These are phyloP conservation scores for Acacia confusa DNA, from an alignment of 306 rosid species.

Conservation along the genomic window DNA sequence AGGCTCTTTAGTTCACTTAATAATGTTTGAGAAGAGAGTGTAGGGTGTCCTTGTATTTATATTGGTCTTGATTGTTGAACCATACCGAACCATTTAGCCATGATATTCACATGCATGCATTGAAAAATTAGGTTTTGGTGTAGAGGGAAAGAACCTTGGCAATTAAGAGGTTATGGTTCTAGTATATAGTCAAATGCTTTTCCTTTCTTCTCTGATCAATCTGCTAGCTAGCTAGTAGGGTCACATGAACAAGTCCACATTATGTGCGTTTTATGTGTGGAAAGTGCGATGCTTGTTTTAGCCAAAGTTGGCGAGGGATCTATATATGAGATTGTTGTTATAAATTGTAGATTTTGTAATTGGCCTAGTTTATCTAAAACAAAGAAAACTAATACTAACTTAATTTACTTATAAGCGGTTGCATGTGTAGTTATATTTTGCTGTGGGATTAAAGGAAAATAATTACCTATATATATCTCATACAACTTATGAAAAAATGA, in stretches of 20 bases:
- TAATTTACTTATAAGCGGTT: no score
- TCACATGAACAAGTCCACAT: not conserved
- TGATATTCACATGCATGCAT: not conserved
- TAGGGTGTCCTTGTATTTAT: conserved; percentile 22
- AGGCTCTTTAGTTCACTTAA: not conserved
- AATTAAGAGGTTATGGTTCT: not conserved
- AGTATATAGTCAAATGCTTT: not conserved
- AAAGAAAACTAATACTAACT: not conserved
- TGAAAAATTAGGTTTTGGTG: not conserved
- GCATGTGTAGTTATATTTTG: no score
- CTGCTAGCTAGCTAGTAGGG: not conserved
- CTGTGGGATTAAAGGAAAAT: no score
- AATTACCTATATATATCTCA: not conserved
- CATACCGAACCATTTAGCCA: not conserved
- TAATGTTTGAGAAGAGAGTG: not conserved
- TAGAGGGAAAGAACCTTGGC: not conserved
- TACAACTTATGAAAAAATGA: not conserved
- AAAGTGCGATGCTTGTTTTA: not conserved
- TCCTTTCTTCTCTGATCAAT: not conserved
- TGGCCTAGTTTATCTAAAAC: not conserved
- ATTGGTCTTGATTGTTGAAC: not conserved
- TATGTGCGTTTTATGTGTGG: not conserved
- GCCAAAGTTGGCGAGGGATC: not conserved
- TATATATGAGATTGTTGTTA: not conserved
- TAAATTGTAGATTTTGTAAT: not conserved